Conservation (phyloP, 2,329 filamentous ascomycete genomes). For the Aspergillus ochraceoroseus region DNA sequence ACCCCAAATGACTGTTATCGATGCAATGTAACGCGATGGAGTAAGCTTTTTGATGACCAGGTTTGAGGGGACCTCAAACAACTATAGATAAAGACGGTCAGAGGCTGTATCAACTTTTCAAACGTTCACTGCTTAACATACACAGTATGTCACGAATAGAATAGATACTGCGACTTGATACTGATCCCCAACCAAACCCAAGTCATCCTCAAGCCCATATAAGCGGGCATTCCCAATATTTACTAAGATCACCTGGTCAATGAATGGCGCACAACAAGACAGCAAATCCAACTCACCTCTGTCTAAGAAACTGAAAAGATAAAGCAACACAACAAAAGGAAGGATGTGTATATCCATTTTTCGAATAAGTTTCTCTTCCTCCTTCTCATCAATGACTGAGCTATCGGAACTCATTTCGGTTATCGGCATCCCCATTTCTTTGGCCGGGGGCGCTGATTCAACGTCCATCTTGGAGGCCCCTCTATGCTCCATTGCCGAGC, state of each 20-base stretch:
- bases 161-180: constrained; percentile 66
- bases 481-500: not conserved
- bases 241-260: constrained; percentile 39
- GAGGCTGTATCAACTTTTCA: not conserved
- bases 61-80: constrained; percentile 62
- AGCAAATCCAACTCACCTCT: constrained; percentile 38
- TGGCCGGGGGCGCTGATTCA: constrained; percentile 11
- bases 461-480: constrained; percentile 16
- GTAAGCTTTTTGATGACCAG: constrained; percentile 59
- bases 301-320: constrained; percentile 71
- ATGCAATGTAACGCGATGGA: constrained; percentile 54
- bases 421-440: constrained; percentile 7
- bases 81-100: constrained; percentile 22
- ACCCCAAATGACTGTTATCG: constrained; percentile 58
- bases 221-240: constrained; percentile 69
- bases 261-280: not conserved
- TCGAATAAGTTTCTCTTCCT: constrained; percentile 31
- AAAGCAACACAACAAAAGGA: constrained; percentile 46
- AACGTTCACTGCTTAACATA: constrained; percentile 25
- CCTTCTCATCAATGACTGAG: constrained; percentile 27
- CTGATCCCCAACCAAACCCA: constrained; percentile 58
- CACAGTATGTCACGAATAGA: constrained; percentile 61
- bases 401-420: constrained; percentile 17
- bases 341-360: constrained; percentile 43
- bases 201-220: constrained; percentile 59